Evolutionary conservation across 257 asterid genomes (phyloP).

Genomic region (Solanum habrochaites): DNA sequence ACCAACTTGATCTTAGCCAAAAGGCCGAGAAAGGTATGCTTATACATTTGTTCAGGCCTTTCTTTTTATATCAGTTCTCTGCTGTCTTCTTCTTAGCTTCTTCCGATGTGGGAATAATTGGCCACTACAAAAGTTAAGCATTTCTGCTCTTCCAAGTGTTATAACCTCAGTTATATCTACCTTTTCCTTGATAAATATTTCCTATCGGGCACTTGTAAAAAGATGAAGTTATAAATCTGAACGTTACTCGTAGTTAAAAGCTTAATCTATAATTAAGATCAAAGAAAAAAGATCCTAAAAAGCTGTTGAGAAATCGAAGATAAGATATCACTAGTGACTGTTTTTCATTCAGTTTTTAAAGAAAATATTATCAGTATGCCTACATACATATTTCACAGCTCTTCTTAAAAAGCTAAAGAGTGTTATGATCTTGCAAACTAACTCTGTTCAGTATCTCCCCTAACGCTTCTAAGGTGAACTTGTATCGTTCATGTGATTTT

Average conservation of each 20-base stretch:
- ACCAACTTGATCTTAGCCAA: conserved; percentile 41
- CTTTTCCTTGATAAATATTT: background rate
- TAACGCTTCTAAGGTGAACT: conserved; percentile 24
- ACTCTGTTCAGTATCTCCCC: conserved; percentile 30
- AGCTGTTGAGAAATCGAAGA: background rate
- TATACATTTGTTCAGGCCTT: fast-evolving
- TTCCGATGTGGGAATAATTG: background rate
- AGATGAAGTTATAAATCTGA: background rate
- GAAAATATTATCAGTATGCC: background rate
- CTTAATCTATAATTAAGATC: background rate
- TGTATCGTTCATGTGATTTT: conserved; percentile 33
- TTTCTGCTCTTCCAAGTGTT: background rate
- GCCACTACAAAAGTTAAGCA: background rate
- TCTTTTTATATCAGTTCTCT: background rate
- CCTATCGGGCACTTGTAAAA: background rate
- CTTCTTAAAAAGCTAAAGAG: background rate
- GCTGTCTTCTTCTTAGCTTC: background rate
- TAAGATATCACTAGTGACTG: background rate
- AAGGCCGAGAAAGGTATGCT: conserved; percentile 35
- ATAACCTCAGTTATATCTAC: background rate
- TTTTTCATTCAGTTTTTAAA: background rate
- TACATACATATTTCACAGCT: background rate
- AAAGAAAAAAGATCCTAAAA: background rate
- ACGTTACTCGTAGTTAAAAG: background rate
- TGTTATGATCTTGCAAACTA: conserved; percentile 8